Percentiles rank a stretch among this genome's conserved stretches.
Conservation (phyloP, 2,329 filamentous ascomycete species). For the Lecanicillium sp. region DNA sequence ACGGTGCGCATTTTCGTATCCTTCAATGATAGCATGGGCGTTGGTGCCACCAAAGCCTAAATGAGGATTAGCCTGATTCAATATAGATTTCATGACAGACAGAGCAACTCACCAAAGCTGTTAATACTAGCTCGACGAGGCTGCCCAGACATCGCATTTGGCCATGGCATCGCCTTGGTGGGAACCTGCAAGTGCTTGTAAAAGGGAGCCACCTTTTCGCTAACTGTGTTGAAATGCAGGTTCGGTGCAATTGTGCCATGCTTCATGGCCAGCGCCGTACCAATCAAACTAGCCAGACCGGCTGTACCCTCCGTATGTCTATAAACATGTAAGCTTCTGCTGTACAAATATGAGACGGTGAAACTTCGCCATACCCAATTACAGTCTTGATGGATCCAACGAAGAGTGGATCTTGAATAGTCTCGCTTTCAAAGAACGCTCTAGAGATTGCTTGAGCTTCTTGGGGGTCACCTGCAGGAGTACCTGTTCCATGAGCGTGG, state of each 20-base stretch:
- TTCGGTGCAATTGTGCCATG: constrained; percentile 15
- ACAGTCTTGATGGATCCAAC: constrained; percentile 18
- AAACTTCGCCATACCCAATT: constrained; percentile 14
- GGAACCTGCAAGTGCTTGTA: constrained; percentile 11
- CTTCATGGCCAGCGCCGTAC: constrained; percentile 13
- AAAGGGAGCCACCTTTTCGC: constrained; percentile 13
- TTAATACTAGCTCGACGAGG: constrained; percentile 12
- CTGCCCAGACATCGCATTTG: not conserved
- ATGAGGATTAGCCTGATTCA: constrained; percentile 6
- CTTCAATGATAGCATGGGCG: constrained; percentile 21
- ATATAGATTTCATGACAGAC: constrained; percentile 3
- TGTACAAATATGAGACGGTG: too few species aligned
- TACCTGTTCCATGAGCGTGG: constrained; percentile 44
- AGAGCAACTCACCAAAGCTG: constrained; percentile 13
- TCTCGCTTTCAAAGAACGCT: constrained; percentile 1
- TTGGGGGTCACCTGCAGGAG: constrained; percentile 41
- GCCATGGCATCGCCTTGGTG: constrained; percentile 11
- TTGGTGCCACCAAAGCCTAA: constrained; percentile 38
- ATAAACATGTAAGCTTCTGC: constrained; percentile 1
- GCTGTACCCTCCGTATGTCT: constrained; percentile 16
- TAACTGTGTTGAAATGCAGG: constrained; percentile 13
- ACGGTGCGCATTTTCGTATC: constrained; percentile 5
- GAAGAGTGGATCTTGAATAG: constrained; percentile 4
- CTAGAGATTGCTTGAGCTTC: constrained; percentile 29
- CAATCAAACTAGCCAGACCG: constrained; percentile 18